A percentile compares a stretch with the other conserved stretches of the same genome.
These are phyloP conservation scores for Penicillium lagena DNA, from an alignment of 495 filamentous ascomycete species.

Conservation along the genomic window DNA sequence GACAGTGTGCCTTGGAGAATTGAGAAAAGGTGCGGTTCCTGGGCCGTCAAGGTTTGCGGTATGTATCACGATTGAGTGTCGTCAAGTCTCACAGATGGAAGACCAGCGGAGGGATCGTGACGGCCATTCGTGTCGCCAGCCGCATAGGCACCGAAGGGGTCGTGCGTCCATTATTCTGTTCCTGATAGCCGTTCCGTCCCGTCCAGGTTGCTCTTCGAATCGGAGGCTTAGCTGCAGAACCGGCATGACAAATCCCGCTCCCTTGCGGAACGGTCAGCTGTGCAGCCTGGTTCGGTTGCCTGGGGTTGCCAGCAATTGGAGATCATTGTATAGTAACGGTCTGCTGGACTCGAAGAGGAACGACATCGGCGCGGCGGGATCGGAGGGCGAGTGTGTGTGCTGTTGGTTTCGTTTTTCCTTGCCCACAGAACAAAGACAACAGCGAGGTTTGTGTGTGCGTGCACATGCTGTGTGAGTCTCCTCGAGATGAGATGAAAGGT, in stretches of 20 bases:
- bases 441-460: conserved; percentile 2
- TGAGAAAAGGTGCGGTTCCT: conserved; percentile 3
- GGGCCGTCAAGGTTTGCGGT: conserved; percentile 1
- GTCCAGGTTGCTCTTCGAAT: too few relatives aligned
- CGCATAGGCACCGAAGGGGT: too few relatives aligned
- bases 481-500: too few relatives aligned
- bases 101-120: background rate
- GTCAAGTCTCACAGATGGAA: conserved; percentile 4
- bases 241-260: too few relatives aligned
- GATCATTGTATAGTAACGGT: background rate
- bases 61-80: conserved; percentile 7
- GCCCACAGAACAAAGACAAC: background rate
- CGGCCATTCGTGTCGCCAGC: too few relatives aligned
- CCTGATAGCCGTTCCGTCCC: too few relatives aligned
- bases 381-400: background rate
- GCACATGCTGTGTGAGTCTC: conserved; percentile 2
- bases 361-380: background rate
- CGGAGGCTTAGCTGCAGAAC: too few relatives aligned
- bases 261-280: too few relatives aligned
- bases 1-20: conserved; percentile 1
- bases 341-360: background rate
- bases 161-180: too few relatives aligned
- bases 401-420: background rate
- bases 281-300: background rate
- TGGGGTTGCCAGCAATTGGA: background rate